phyloP scores from a whole-genome alignment of 2,329 filamentous ascomycete species.

The Acarospora socialis region DNA sequence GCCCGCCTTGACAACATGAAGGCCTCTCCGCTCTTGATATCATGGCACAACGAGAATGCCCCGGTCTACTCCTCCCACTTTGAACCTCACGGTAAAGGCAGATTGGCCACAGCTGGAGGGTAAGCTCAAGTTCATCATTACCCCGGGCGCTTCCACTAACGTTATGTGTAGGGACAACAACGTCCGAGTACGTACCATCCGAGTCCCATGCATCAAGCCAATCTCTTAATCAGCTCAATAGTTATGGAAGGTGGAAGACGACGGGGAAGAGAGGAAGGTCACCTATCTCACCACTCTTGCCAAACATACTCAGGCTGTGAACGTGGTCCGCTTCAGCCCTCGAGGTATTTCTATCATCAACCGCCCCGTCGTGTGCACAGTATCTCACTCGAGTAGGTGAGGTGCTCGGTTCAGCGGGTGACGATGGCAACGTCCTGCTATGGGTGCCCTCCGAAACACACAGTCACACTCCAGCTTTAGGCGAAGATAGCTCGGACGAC shows the following conservation, averaged over 20 bases:
- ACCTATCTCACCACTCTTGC: slow-evolving; percentile 81
- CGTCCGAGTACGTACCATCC: slow-evolving; percentile 54
- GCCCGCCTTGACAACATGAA: slow-evolving; percentile 64
- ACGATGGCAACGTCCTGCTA: slow-evolving; percentile 91
- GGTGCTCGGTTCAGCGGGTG: slow-evolving; percentile 82
- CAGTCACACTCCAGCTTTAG: slow-evolving; percentile 48
- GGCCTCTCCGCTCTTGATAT: slow-evolving; percentile 87
- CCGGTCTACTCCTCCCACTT: slow-evolving; percentile 97
- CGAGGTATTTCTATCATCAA: slow-evolving; percentile 67
- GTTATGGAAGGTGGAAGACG: slow-evolving; percentile 82
- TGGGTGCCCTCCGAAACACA: slow-evolving; percentile 82
- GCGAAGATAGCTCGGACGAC: slow-evolving; percentile 75
- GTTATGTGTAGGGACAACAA: slow-evolving; percentile 56
- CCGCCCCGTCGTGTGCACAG: background rate
- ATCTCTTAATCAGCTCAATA: slow-evolving; percentile 32
- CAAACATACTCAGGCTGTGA: slow-evolving; percentile 94
- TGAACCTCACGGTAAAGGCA: slow-evolving; percentile 78
- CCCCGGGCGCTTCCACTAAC: slow-evolving; percentile 2
- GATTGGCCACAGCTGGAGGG: slow-evolving; percentile 84
- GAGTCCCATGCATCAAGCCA: slow-evolving; percentile 12
- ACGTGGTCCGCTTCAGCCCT: slow-evolving; percentile 91
- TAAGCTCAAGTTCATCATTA: slow-evolving; percentile 19
- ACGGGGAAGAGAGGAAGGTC: slow-evolving; percentile 75
- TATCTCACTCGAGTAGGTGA: slow-evolving; percentile 47
- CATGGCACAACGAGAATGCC: slow-evolving; percentile 96